Evolutionary conservation across 2,329 filamentous ascomycete species (phyloP).

Genomic region (Verticillium dahliae): DNA sequence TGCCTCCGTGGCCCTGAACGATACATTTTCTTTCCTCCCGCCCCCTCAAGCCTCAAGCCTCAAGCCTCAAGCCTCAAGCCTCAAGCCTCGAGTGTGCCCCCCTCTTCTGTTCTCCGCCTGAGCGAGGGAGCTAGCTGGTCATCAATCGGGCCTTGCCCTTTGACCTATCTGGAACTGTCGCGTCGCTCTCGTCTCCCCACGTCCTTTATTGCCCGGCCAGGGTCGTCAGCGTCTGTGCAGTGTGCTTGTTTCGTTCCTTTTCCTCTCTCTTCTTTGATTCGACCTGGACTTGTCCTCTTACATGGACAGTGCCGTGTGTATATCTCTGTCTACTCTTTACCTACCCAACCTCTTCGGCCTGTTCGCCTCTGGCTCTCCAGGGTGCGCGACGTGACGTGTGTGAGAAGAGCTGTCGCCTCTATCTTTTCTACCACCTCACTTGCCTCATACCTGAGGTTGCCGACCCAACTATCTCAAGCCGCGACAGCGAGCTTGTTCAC

Average conservation of each 20-base stretch:
- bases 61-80: background rate
- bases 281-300: background rate
- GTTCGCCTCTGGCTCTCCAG: slow-evolving; percentile 39
- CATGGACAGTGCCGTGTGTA: slow-evolving; percentile 7
- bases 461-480: too few relatives aligned
- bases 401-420: background rate
- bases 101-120: background rate
- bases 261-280: background rate
- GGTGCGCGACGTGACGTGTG: slow-evolving; percentile 31
- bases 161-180: background rate
- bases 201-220: slow-evolving; percentile 1
- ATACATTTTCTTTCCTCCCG: slow-evolving; percentile 8
- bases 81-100: background rate
- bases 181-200: slow-evolving; percentile 4
- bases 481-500: background rate
- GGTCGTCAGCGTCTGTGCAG: slow-evolving; percentile 1
- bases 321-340: slow-evolving; percentile 6
- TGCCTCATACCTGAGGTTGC: too few relatives aligned
- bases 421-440: background rate
- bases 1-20: slow-evolving; percentile 5
- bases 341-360: slow-evolving; percentile 22
- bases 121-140: background rate
- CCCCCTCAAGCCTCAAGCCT: background rate
- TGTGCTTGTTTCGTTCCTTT: slow-evolving; percentile 22
- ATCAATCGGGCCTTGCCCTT: background rate